Evolutionary conservation across 805 yeast species (phyloP).

Genomic region (Suhomyces faveliae): DNA sequence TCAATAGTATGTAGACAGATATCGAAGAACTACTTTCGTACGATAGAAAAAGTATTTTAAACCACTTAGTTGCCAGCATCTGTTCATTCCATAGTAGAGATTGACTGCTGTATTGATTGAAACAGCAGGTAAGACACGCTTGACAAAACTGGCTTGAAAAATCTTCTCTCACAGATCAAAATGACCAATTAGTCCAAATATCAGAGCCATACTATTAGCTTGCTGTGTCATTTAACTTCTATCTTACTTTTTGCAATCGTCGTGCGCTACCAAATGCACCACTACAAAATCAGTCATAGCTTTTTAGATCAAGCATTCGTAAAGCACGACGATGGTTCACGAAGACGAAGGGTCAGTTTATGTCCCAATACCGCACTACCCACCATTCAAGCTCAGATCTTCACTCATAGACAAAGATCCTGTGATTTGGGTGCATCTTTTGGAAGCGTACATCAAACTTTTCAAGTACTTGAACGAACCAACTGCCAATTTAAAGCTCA

Average conservation of each 20-base stretch:
- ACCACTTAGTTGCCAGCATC: too few species aligned
- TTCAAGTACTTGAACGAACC: conserved; percentile 47
- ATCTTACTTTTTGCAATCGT: not conserved
- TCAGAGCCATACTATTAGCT: not conserved
- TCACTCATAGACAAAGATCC: conserved; percentile 82
- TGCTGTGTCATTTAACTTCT: not conserved
- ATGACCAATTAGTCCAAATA: too few species aligned
- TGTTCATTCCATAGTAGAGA: too few species aligned
- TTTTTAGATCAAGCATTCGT: not conserved
- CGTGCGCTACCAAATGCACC: not conserved
- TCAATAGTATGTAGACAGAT: too few species aligned
- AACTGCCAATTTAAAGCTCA: conserved; percentile 29
- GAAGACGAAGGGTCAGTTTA: conserved; percentile 12
- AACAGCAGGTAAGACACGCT: too few species aligned
- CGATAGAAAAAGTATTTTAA: too few species aligned
- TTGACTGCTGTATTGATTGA: too few species aligned
- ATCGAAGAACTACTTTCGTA: too few species aligned
- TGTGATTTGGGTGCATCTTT: conserved; percentile 73
- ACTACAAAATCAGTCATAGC: not conserved
- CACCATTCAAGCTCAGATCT: conserved; percentile 72
- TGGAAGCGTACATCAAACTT: conserved; percentile 60
- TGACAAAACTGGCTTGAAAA: too few species aligned
- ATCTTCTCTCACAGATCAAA: too few species aligned
- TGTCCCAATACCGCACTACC: conserved; percentile 66
- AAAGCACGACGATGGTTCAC: not conserved